Percentiles rank a stretch among this genome's conserved stretches.
These are phyloP conservation scores for Vitis hybrid DNA, from an alignment of 177 flowering plant genomes.

Conservation along the genomic window DNA sequence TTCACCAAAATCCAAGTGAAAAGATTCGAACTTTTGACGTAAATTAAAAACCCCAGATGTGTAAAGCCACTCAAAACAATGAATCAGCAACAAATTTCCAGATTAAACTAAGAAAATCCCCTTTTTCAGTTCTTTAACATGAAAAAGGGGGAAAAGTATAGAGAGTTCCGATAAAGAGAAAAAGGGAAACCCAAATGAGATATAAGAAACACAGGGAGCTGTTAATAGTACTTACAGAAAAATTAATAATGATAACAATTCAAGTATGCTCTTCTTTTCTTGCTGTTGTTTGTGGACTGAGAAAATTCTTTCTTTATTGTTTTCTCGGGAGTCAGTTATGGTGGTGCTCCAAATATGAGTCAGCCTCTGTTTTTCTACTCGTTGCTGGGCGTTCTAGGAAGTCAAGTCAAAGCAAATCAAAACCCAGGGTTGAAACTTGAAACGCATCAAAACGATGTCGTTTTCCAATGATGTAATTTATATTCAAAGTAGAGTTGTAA, in stretches of 20 bases:
- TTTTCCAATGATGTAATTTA: too few species aligned
- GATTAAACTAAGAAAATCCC: not conserved
- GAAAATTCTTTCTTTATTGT: not conserved
- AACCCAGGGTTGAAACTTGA: too few species aligned
- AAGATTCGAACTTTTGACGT: not conserved
- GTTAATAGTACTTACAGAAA: conserved; percentile 15
- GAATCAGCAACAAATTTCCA: conserved; percentile 6
- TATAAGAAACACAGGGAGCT: not conserved
- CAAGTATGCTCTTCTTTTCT: not conserved
- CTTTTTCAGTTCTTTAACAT: conserved; percentile 2
- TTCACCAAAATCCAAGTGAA: conserved; percentile 4
- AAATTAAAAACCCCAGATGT: conserved; percentile 14
- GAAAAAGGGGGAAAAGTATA: conserved; percentile 2
- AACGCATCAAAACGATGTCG: too few species aligned
- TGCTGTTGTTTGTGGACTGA: conserved; percentile 25
- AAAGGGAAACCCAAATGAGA: conserved; percentile 11
- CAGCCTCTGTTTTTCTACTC: not conserved
- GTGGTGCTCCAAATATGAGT: too few species aligned
- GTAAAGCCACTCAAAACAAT: conserved; percentile 4
- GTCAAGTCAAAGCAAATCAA: not conserved
- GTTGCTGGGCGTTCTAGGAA: not conserved
- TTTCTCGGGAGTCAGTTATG: conserved; percentile 2
- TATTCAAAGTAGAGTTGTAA: too few species aligned
- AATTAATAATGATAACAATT: not conserved
- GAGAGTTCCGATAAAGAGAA: not conserved